Conservation (phyloP, 495 filamentous ascomycete genomes). For the Trichoderma parareesei region DNA sequence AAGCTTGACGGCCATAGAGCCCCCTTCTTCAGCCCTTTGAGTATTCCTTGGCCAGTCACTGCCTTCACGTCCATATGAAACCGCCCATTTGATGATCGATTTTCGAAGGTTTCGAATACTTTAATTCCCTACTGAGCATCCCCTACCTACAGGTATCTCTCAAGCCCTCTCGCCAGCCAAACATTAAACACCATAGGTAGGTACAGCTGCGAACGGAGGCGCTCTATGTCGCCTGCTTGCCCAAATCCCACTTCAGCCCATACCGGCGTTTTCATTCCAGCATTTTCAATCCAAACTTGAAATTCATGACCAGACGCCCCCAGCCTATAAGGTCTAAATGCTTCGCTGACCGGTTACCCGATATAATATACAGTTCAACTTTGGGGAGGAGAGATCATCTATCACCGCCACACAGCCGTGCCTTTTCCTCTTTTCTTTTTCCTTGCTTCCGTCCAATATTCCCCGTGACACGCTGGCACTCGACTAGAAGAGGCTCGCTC, state of each 20-base stretch:
- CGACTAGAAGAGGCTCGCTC: not conserved
- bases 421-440: not conserved
- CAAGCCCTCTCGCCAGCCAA: too few species aligned
- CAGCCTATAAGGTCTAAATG: constrained; percentile 11
- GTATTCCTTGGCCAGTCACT: too few species aligned
- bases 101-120: too few species aligned
- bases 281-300: constrained; percentile 9
- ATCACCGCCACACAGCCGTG: not conserved
- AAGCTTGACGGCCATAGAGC: too few species aligned
- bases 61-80: too few species aligned
- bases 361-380: constrained; percentile 12
- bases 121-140: too few species aligned
- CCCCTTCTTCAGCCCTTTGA: too few species aligned
- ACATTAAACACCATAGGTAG: not conserved
- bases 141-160: not conserved
- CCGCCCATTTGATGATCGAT: too few species aligned
- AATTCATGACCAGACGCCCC: constrained; percentile 13
- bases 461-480: not conserved
- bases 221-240: not conserved
- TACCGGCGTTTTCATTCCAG: not conserved
- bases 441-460: not conserved
- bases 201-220: not conserved
- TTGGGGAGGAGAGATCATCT: constrained; percentile 13
- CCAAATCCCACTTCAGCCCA: not conserved
- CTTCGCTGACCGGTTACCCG: constrained; percentile 11